Base-by-base conservation (phyloP, 2,329 filamentous ascomycete genomes). In the Apiospora koreana region DNA sequence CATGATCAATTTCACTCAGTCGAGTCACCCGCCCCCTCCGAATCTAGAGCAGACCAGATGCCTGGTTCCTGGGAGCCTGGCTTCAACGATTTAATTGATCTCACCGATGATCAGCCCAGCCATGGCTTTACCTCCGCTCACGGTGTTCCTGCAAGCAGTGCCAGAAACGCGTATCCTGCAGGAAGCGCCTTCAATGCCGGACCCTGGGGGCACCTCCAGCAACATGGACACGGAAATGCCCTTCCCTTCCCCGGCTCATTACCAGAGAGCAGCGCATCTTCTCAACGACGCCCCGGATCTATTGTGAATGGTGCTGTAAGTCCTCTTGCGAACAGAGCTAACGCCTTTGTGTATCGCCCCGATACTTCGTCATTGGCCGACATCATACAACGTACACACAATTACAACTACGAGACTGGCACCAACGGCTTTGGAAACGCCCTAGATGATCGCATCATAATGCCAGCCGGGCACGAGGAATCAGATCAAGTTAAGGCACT, bases 401-500 rank as follows among this genome's bases (percentile, higher is more conserved):
- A 70, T 42, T 81, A 80, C 58, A 80, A 86, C 71, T 83, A 78
- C 70, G 69, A 73, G 1, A 79, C 75, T 23, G 76, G 82, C 42
- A 65, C 79, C 5, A 81, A 86, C 68, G 75, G 67, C 0, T 71
- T 74, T n/a, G 83, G 84, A 1, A 77, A 81, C 28, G 75, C 82
- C 0, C 74, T 86, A 7, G 73, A 78, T 8, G 70, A 77, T 3
- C 76, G 79, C 8, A 66, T 85, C 9, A 70, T 73, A n/a, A 74
- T 76, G 67, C 79, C 79, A 50, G 23, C 77, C 79, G 23, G 81
- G 84, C 69, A 77, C 83, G 12, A 76, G 79, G 54, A 62, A 38
- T 62, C 54, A n/a, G 48, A 69, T 4, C 67, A 69, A 45, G 41
- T 69, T 2, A 88, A 92, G 73, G 86, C 90, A 35, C 81, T 95